These are phyloP conservation scores for Platanus orientalis DNA, from an alignment of 164 flowering plant species.

Conservation along the genomic window DNA sequence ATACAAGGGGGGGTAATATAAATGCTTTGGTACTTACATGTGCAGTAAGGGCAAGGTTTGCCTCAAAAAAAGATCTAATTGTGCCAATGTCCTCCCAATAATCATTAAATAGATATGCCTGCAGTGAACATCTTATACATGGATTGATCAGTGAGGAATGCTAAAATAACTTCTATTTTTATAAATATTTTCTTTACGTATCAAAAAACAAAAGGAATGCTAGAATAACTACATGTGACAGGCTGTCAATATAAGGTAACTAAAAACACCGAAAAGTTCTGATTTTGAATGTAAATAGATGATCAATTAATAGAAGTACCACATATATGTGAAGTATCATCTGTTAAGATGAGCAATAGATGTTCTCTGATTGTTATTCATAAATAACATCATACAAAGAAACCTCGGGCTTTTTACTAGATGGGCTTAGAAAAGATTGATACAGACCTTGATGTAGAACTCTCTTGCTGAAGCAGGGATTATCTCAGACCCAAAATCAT, in stretches of 20 bases:
- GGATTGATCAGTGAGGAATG: constrained; percentile 4
- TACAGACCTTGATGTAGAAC: constrained; percentile 52
- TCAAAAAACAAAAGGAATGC: too few relatives aligned
- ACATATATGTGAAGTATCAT: neutral
- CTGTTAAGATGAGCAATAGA: neutral
- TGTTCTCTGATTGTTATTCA: neutral
- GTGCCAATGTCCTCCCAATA: constrained; percentile 99
- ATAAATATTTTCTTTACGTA: too few relatives aligned
- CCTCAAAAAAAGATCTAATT: constrained; percentile 90
- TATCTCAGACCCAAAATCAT: constrained; percentile 95
- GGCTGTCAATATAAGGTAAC: too few relatives aligned
- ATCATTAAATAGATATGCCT: constrained; percentile 93
- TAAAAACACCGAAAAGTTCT: too few relatives aligned
- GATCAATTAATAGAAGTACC: neutral
- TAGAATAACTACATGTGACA: too few relatives aligned
- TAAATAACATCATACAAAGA: neutral
- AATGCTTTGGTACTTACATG: constrained; percentile 49
- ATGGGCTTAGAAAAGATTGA: neutral
- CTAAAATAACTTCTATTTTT: too few relatives aligned
- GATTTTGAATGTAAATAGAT: neutral
- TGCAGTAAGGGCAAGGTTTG: constrained; percentile 91
- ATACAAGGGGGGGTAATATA: neutral
- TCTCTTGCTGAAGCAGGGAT: constrained; percentile 91
- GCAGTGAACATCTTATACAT: constrained; percentile 25
- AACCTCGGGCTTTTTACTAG: neutral